phyloP scores from a whole-genome alignment of 768 basidiomycete species.

The Phylloporus sp. region DNA sequence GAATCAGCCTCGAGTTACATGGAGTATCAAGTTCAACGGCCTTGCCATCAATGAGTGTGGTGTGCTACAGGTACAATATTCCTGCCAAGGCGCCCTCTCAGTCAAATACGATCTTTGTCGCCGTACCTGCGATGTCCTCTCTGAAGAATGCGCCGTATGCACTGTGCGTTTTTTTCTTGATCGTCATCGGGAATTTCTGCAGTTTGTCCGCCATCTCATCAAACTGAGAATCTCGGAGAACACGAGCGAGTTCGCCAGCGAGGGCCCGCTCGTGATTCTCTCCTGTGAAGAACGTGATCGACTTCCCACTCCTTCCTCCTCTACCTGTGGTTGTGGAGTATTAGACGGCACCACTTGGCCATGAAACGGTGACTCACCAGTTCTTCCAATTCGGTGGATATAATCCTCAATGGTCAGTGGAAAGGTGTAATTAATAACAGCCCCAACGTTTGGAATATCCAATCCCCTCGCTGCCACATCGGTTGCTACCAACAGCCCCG shows the following conservation, averaged over 20 bases:
- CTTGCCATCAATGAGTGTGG: too few species aligned
- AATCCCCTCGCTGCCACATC: conserved; percentile 97
- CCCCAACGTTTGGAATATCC: conserved; percentile 93
- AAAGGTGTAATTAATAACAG: conserved; percentile 97
- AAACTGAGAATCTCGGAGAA: conserved; percentile 84
- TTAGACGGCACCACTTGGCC: not conserved
- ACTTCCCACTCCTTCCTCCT: conserved; percentile 84
- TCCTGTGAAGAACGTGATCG: conserved; percentile 96
- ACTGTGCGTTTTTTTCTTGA: conserved; percentile 93
- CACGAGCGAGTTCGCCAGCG: conserved; percentile 90
- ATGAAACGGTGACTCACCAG: conserved; percentile 45
- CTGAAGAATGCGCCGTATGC: conserved; percentile 86
- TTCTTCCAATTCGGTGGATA: conserved; percentile 86
- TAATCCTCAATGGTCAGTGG: conserved; percentile 95
- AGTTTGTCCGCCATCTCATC: conserved; percentile 59
- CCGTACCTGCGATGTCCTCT: conserved; percentile 54
- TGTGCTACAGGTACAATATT: not conserved
- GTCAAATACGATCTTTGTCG: conserved; percentile 75
- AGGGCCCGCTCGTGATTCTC: conserved; percentile 79
- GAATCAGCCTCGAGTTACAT: not conserved
- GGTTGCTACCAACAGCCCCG: conserved; percentile 86
- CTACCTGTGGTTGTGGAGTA: conserved; percentile 52
- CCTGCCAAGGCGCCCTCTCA: conserved; percentile 30
- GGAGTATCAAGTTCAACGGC: too few species aligned
- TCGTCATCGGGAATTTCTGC: conserved; percentile 90